A percentile compares a stretch with the other conserved stretches of the same genome.
Conservation (phyloP, 2,329 filamentous ascomycete species). For the Ampelomyces quisqualis region DNA sequence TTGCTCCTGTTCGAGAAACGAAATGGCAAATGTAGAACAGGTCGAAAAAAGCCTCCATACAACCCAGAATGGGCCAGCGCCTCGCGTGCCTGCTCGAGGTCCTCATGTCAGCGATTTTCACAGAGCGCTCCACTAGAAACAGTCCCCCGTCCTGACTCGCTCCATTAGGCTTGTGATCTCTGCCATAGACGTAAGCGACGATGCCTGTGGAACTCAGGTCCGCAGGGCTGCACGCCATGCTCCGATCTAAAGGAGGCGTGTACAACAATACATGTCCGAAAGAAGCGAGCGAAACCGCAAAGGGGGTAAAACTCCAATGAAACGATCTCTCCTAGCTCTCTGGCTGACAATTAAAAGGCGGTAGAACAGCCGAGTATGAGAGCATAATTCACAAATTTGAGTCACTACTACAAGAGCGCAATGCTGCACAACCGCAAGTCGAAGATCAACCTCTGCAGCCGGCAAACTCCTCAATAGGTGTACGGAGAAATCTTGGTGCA, state of each 20-base stretch:
- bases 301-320: slow-evolving; percentile 15
- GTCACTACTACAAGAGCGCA: slow-evolving; percentile 23
- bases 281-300: slow-evolving; percentile 24
- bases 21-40: neutral
- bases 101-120: neutral
- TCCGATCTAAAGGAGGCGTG: slow-evolving; percentile 26
- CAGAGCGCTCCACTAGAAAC: neutral
- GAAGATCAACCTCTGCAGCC: slow-evolving; percentile 17
- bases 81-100: neutral
- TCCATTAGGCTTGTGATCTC: slow-evolving; percentile 26
- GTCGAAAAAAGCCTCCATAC: too few species aligned
- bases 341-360: slow-evolving; percentile 6
- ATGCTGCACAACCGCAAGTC: slow-evolving; percentile 21
- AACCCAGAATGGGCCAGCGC: too few species aligned
- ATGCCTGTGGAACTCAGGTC: slow-evolving; percentile 24
- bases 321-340: neutral
- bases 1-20: too few species aligned
- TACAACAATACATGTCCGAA: slow-evolving; percentile 27
- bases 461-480: slow-evolving; percentile 12
- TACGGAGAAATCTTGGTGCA: too few species aligned
- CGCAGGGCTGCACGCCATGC: slow-evolving; percentile 23
- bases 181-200: slow-evolving; percentile 28
- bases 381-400: slow-evolving; percentile 26
- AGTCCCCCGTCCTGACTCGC: neutral
- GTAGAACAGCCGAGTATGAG: slow-evolving; percentile 29